phyloP scores from a whole-genome alignment of 768 basidiomycete species.

The Lenzites betulinus region DNA sequence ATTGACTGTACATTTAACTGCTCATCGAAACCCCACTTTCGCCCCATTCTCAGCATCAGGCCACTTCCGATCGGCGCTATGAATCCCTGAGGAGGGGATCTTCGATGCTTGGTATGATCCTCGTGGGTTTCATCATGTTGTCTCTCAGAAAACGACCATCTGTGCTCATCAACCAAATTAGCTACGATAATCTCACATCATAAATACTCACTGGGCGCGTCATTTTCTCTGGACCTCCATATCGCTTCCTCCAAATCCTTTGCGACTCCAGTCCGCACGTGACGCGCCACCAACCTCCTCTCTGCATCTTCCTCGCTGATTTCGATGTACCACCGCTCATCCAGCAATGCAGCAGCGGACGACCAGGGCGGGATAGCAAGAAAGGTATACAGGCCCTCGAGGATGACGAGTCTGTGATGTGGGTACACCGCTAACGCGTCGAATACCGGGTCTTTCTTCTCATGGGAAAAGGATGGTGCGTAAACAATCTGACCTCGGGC shows the following conservation, averaged over 20 bases:
- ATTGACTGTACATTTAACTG: too few relatives aligned
- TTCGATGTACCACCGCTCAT: constrained; percentile 79
- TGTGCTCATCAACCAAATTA: constrained; percentile 20
- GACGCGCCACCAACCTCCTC: constrained; percentile 64
- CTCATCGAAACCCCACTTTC: too few relatives aligned
- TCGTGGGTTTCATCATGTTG: constrained; percentile 43
- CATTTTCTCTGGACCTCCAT: constrained; percentile 72
- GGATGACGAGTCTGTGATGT: constrained; percentile 73
- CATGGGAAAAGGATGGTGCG: constrained; percentile 87
- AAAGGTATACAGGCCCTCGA: constrained; percentile 90
- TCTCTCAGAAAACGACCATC: constrained; percentile 46
- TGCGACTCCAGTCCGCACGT: constrained; percentile 78
- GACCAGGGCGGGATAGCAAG: constrained; percentile 75
- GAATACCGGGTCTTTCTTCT: constrained; percentile 80
- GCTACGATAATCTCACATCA: not conserved
- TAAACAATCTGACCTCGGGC: constrained; percentile 37
- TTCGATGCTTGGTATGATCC: constrained; percentile 43
- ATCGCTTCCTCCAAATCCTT: constrained; percentile 62
- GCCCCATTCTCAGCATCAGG: not conserved
- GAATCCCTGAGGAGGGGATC: constrained; percentile 33
- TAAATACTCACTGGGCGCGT: constrained; percentile 26
- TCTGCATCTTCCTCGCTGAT: constrained; percentile 58
- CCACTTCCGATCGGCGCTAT: not conserved
- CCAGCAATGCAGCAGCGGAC: constrained; percentile 60
- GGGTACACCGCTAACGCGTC: constrained; percentile 59